A percentile compares a stretch with the other conserved stretches of the same genome.
Conservation (phyloP, 352 stramenopile genomes). For the Globisporangium uncinulatum region DNA sequence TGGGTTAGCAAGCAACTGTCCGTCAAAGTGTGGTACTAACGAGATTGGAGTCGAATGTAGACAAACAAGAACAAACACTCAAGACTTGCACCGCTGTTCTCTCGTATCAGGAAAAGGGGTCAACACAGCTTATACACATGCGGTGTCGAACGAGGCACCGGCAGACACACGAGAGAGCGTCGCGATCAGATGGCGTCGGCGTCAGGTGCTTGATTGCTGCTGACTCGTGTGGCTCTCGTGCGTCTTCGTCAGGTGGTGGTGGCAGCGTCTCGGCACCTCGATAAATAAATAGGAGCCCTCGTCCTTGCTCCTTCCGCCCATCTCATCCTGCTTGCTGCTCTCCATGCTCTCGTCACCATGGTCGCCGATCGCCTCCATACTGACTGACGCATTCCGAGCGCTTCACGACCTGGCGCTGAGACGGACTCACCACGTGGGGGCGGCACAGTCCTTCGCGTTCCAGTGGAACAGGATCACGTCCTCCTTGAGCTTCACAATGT, state of each 20-base stretch:
- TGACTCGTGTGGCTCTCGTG: too few relatives aligned
- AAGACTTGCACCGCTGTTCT: not conserved
- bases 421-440: constrained; percentile 25
- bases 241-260: too few relatives aligned
- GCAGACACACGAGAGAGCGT: too few relatives aligned
- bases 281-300: constrained; percentile 1
- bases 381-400: not conserved
- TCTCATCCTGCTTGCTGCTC: too few relatives aligned
- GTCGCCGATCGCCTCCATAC: not conserved
- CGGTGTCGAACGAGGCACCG: not conserved
- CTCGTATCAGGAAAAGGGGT: not conserved
- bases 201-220: too few relatives aligned
- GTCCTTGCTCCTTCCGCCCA: not conserved
- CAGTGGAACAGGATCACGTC: constrained; percentile 84
- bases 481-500: constrained; percentile 81
- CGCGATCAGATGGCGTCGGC: too few relatives aligned
- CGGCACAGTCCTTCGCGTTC: constrained; percentile 65
- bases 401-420: too few relatives aligned
- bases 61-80: not conserved
- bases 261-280: not conserved
- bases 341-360: not conserved
- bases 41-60: too few relatives aligned
- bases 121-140: not conserved
- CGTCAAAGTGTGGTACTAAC: too few relatives aligned
- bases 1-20: too few relatives aligned